These are phyloP conservation scores for Phoenix dactylifera DNA, from an alignment of 176 grass and related monocot genomes.

Conservation along the genomic window DNA sequence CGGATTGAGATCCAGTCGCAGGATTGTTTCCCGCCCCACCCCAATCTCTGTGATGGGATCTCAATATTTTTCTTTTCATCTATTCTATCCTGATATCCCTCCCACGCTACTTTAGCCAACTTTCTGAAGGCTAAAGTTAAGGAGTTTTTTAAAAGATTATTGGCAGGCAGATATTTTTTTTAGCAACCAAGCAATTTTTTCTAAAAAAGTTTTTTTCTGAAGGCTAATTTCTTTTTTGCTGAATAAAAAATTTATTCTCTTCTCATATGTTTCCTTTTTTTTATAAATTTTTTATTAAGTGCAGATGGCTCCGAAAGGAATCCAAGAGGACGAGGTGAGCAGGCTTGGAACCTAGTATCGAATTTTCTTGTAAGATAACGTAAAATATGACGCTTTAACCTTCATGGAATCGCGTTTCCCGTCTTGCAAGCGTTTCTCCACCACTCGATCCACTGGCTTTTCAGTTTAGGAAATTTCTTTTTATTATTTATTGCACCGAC, in stretches of 20 bases:
- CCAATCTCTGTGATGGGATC: not conserved
- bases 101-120: too few relatives aligned
- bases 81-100: too few relatives aligned
- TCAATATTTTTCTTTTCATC: not conserved
- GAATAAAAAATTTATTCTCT: too few relatives aligned
- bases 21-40: not conserved
- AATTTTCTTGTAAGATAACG: not conserved
- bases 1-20: not conserved
- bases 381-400: not conserved
- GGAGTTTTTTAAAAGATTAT: too few relatives aligned
- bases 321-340: constrained; percentile 76
- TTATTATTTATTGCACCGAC: too few relatives aligned
- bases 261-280: constrained; percentile 2
- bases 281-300: not conserved
- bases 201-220: too few relatives aligned
- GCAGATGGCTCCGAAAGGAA: constrained; percentile 72
- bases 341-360: not conserved
- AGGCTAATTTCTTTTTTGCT: too few relatives aligned
- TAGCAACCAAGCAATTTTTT: too few relatives aligned
- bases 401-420: not conserved
- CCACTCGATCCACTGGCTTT: too few relatives aligned
- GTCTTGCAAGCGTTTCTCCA: not conserved
- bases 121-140: too few relatives aligned
- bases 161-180: too few relatives aligned
- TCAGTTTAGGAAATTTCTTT: too few relatives aligned